Evolutionary conservation across 1,139 yeast species (phyloP).

Genomic region (Geotrichum macrosporum): DNA sequence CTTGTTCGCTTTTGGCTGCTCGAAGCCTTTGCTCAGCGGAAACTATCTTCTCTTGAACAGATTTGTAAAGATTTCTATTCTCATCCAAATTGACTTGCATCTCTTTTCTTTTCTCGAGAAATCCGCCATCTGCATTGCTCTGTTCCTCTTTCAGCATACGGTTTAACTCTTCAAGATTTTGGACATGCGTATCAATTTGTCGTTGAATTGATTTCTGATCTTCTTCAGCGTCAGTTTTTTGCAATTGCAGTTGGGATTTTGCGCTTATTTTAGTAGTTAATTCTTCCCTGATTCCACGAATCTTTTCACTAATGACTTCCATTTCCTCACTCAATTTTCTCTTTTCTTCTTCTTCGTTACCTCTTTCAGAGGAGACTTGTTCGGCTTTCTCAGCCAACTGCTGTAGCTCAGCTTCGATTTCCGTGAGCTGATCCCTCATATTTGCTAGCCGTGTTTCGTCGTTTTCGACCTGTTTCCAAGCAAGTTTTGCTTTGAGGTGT

Average conservation of each 20-base stretch:
- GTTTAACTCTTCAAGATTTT: background rate
- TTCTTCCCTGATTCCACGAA: slow-evolving; percentile 5
- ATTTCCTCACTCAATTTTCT: too few species aligned
- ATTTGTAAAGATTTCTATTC: background rate
- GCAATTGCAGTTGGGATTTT: background rate
- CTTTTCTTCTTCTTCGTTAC: slow-evolving; percentile 16
- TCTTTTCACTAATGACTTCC: slow-evolving; percentile 12
- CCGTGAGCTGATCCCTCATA: background rate
- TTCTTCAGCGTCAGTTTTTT: slow-evolving; percentile 5
- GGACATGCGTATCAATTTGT: background rate
- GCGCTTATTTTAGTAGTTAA: background rate
- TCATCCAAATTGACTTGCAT: background rate
- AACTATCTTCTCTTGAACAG: slow-evolving; percentile 3
- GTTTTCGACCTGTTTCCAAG: slow-evolving; percentile 13
- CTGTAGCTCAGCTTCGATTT: slow-evolving; percentile 5
- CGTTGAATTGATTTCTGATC: slow-evolving; percentile 7
- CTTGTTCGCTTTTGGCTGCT: slow-evolving; percentile 20
- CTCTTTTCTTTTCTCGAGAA: slow-evolving; percentile 8
- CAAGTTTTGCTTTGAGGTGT: slow-evolving; percentile 11
- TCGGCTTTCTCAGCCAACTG: slow-evolving; percentile 15
- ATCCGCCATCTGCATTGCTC: slow-evolving; percentile 11
- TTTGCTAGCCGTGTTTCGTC: background rate
- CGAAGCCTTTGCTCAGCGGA: background rate
- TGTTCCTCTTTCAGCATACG: slow-evolving; percentile 10
- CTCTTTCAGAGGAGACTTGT: slow-evolving; percentile 8